Evolutionary conservation across 192 early-diverging fungal genomes (phyloP), one percentile per base, ranked within the genome.

Genomic region (Umbelopsis sp.): DNA sequence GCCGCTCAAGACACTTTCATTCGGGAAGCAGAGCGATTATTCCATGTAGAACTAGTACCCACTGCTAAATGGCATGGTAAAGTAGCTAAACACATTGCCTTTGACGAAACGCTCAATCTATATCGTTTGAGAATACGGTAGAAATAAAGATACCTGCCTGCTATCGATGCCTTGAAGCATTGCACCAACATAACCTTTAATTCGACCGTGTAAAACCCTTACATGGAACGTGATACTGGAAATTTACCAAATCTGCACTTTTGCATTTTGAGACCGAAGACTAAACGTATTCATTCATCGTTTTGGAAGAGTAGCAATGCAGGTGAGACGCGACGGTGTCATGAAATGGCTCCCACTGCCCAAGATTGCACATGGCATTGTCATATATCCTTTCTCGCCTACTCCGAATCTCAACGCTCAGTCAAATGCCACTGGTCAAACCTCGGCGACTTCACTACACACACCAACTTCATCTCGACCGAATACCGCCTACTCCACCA

Each of bases 291-390:
- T 49, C 47, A 49, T 49, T 49, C 56, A 62, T 62, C 56, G 17
- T 29, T 62, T 26, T 20, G 17, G 16, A 34, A 21, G 47, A 49
- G 26, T 32, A 34, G 56, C 16, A 26, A 62, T 62, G 56, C 56
- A 62, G 56, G 56, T 26, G 56, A 32, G 56, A 62, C 31, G 56
- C 34, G 56, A 62, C 56, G 29, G 26, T 32, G 70, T 71, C 59
- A 74, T 67, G 69, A 77, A 76, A 66, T 84, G 82, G 82, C 70
- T 75, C 14, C 80, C 82, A 24, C 34, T 84, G 32, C 80, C 82
- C 2, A 81, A 80, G 52, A 82, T 84, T 45, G 82, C 79, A 7
- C 77, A 84, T 66, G 82, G 77, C 7, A 77, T 75, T 36, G 82
- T 80, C 38, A 77, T 81, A 29, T 78, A 79, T 29, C 82, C 82